Evolutionary conservation across 1,284 basidiomycete genomes (phyloP), one percentile per base, ranked within the genome.

Genomic region (Retiboletus flavoniger): DNA sequence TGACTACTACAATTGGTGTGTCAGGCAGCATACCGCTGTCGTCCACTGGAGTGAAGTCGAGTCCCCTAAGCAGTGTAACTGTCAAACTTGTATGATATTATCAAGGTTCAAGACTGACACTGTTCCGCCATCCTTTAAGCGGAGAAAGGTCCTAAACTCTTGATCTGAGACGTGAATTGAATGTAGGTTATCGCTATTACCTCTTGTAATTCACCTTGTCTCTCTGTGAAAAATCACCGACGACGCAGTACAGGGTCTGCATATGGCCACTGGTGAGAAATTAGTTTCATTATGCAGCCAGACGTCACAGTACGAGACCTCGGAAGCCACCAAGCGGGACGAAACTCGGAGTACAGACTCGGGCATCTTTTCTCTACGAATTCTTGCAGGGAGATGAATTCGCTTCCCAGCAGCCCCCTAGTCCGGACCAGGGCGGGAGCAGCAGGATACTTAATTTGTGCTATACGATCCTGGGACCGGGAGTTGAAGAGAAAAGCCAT

Each of bases 1-100:
- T 76, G 10, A 94, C 87, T 11, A 95, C 83, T 47, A 98, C 75
- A 40, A 95, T 86, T 4, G 95, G 93, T 2, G 88, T 81, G 56
- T 87, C 81, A 21, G 83, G 77, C 28, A 75, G 71, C 10, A 89
- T 65, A 13, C 74, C 68, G 21, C 75, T 72, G 53, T 82, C 76
- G 59, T 82, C 80, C 17, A 80, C 62, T 40, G 75, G 86, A 69
- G 91, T 70, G 77, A 89, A 86, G 68, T 93, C 90, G 45, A 93
- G 72, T 47, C 86, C 89, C 55, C 87, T 90, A 24, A 34, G 36
- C 1, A 48, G 44, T 17, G 31, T 11, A 28, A 49, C 32, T 17
- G 43, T 60, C 21, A 50, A 31, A 53, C 11, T 16, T 11, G 36
- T 7, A 34, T 3, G 19, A 35, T 3, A 44, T 32, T 8, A 48